Evolutionary conservation across 176 grass and related monocot genomes (phyloP).

Genomic region (Cenchrus fungigraminus): DNA sequence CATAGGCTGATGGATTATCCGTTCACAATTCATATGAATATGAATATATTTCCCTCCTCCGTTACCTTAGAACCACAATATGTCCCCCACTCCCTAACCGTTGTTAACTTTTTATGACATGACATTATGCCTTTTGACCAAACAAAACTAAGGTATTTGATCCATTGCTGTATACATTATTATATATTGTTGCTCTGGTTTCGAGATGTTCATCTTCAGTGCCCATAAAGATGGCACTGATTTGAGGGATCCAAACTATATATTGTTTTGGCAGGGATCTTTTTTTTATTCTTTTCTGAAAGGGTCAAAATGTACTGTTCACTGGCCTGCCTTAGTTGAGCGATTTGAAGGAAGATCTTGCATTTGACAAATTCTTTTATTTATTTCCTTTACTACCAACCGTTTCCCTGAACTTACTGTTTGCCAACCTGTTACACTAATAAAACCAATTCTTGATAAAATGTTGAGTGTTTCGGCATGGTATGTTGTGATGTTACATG

Average conservation of each 20-base stretch:
- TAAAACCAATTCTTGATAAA: not conserved
- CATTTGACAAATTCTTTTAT: not conserved
- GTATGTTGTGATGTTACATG: not conserved
- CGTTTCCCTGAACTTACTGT: not conserved
- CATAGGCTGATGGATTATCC: too few species aligned
- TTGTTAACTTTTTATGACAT: too few species aligned
- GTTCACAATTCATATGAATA: too few species aligned
- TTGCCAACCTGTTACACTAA: not conserved
- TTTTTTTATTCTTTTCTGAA: not conserved
- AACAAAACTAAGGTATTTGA: too few species aligned
- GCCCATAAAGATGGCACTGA: too few species aligned
- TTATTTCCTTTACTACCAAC: not conserved
- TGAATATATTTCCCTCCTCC: too few species aligned
- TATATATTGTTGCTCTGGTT: not conserved
- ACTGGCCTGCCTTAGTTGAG: not conserved
- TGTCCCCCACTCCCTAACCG: too few species aligned
- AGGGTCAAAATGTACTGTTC: not conserved
- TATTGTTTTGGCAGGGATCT: not conserved
- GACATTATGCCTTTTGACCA: too few species aligned
- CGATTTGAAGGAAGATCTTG: not conserved
- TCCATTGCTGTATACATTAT: too few species aligned
- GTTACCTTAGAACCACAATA: too few species aligned
- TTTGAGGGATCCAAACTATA: not conserved
- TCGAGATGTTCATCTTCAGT: not conserved
- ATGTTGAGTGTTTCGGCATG: not conserved